A percentile compares a stretch with the other conserved stretches of the same genome.
phyloP scores from a whole-genome alignment of 176 grass and related monocot genomes.

The Poa pratensis region DNA sequence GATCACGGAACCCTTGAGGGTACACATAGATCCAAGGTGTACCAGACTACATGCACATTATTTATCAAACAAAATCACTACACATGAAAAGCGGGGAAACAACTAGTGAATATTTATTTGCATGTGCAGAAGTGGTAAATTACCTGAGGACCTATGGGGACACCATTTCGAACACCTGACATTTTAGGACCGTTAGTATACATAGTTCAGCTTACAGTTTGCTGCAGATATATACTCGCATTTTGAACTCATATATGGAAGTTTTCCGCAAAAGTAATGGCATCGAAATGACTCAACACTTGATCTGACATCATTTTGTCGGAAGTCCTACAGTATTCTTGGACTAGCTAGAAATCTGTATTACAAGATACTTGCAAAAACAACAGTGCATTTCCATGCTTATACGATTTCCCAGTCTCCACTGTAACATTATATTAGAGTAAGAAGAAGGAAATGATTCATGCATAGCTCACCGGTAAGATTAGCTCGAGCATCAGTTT shows the following conservation, averaged over 20 bases:
- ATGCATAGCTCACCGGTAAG: constrained; percentile 30
- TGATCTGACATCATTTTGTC: too few species aligned
- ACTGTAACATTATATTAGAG: neutral
- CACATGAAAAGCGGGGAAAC: neutral
- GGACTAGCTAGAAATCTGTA: too few species aligned
- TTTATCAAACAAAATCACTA: neutral
- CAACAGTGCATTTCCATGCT: too few species aligned
- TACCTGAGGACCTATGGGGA: constrained; percentile 61
- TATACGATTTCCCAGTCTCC: too few species aligned
- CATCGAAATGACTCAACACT: neutral
- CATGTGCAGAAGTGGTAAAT: neutral
- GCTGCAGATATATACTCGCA: neutral
- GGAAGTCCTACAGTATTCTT: too few species aligned
- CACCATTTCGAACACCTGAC: constrained; percentile 55
- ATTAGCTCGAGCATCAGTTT: constrained; percentile 36
- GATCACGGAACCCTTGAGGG: constrained; percentile 52
- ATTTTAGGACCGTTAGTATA: neutral
- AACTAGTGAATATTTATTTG: neutral
- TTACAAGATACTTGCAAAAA: too few species aligned
- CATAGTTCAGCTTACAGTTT: neutral
- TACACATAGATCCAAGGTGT: constrained; percentile 58
- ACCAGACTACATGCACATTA: constrained; percentile 23
- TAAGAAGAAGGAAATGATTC: neutral
- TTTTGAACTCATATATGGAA: neutral
- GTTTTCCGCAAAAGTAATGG: too few species aligned